These are phyloP conservation scores for Alternaria consortialis DNA, from an alignment of 2,329 filamentous ascomycete genomes.

Conservation along the genomic window DNA sequence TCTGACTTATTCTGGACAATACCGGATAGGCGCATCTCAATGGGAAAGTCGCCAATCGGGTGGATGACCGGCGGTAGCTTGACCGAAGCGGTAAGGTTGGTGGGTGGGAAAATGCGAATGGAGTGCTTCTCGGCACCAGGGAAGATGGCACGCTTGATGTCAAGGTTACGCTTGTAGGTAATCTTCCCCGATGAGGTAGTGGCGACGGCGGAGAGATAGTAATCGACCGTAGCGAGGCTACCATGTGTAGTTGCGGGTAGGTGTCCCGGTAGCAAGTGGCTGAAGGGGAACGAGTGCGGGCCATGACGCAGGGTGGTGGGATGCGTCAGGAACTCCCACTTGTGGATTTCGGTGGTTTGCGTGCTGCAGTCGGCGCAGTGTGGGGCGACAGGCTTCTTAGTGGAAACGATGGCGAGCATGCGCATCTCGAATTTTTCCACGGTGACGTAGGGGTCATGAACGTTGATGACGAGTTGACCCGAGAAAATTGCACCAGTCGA, in stretches of 20 bases:
- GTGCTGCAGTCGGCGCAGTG: constrained; percentile 81
- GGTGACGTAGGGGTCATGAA: constrained; percentile 70
- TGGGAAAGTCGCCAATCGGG: constrained; percentile 81
- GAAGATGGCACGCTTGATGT: constrained; percentile 81
- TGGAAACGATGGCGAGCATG: constrained; percentile 74
- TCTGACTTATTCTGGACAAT: constrained; percentile 74
- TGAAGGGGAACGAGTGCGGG: constrained; percentile 85
- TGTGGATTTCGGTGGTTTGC: constrained; percentile 76
- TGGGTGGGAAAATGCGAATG: constrained; percentile 93
- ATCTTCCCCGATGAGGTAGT: constrained; percentile 69
- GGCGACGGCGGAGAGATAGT: constrained; percentile 67
- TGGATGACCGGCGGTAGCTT: constrained; percentile 85
- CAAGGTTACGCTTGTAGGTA: constrained; percentile 72
- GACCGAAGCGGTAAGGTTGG: constrained; percentile 87
- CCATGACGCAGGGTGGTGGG: constrained; percentile 56
- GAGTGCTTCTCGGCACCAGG: constrained; percentile 85
- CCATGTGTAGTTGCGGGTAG: constrained; percentile 86
- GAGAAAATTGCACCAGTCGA: constrained; percentile 88
- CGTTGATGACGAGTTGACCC: constrained; percentile 77
- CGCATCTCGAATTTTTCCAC: constrained; percentile 77
- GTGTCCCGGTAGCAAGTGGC: constrained; percentile 82
- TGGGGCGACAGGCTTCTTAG: constrained; percentile 81
- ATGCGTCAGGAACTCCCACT: constrained; percentile 73
- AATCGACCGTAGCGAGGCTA: constrained; percentile 75
- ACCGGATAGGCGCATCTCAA: constrained; percentile 85